Base-by-base conservation (phyloP, 179 eudicot species). In the Beta corolliflora region DNA sequence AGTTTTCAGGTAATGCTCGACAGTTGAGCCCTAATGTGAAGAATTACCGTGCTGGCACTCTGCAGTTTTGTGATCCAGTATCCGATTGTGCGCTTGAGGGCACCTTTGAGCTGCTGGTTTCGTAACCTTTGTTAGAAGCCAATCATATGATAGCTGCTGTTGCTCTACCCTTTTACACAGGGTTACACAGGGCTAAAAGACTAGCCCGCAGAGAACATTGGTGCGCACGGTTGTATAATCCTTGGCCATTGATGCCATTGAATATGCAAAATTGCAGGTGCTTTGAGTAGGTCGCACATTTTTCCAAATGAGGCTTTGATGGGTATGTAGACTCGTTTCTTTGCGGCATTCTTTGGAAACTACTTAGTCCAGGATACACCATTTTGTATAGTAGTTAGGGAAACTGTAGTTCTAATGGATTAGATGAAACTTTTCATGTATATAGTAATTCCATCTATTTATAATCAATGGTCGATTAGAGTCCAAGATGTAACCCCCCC, bases 1-100 rank as follows among this genome's bases (percentile, higher is more conserved):
- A 15, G 16, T 52, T 36, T 68, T 60, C 21, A 52, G 52, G 70
- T 45, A 76, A 68, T 45, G 53, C 77, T 19, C 48, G 76, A 48
- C 79, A 75, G 41, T 54, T 69, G 77, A 66, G 52, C 58, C 75
- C 76, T 13, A 58, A 46, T 9, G 19, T 54, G 75, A 67, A 67
- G 41, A 65, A 29, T 52, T 7, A 45, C 59, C 19, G 2, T 64
- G 46, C 31, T 50, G 44, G 76, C 52, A 61, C 59, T 52, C 12
- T 60, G 71, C 71, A 78, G 54, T 69, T 36, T 52, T 16, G 25
- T 44, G 74, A 55, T 48, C 2, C 36, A 31, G 36, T 66, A 21
- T 50, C 73, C 52, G 79, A 77, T 77, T 84, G 77, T 81, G 84
- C 79, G 77, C 15, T 74, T 74, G 82, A 77, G 50, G 69, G 69